Conservation (phyloP, 257 asterid genomes). For the Gardenia jasminoides region DNA sequence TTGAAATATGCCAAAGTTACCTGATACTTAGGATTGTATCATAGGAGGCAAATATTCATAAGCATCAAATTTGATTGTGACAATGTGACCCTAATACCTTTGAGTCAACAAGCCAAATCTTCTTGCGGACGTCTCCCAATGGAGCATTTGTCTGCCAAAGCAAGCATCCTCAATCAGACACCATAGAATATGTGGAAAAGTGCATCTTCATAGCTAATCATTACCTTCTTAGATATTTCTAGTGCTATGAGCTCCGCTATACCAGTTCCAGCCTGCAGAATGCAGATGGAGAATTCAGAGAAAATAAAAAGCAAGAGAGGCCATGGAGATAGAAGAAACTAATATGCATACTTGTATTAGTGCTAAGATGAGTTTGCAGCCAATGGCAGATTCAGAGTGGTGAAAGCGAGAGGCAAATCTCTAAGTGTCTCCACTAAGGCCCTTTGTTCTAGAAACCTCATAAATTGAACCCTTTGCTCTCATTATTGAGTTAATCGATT, state of each 20-base stretch:
- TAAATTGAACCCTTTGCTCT: background rate
- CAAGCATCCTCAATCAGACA: slow-evolving; percentile 17
- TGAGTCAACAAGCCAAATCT: slow-evolving; percentile 93
- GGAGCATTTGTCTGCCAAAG: slow-evolving; percentile 49
- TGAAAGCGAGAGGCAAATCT: background rate
- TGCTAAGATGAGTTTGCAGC: background rate
- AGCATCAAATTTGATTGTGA: slow-evolving; percentile 10
- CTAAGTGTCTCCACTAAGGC: too few relatives aligned
- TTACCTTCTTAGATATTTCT: slow-evolving; percentile 67
- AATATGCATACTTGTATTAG: background rate
- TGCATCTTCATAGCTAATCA: slow-evolving; percentile 9
- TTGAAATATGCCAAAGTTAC: background rate
- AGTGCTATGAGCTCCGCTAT: slow-evolving; percentile 97
- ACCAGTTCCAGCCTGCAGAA: slow-evolving; percentile 90
- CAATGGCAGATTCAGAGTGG: background rate
- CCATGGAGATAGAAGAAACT: background rate
- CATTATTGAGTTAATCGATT: background rate
- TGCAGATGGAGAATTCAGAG: slow-evolving; percentile 25
- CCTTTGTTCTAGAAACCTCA: background rate
- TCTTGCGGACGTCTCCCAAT: slow-evolving; percentile 72
- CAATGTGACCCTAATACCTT: slow-evolving; percentile 43
- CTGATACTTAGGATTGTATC: background rate
- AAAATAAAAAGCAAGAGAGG: slow-evolving; percentile 4
- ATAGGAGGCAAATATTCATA: slow-evolving; percentile 1
- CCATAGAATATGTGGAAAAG: slow-evolving; percentile 2